A percentile compares a stretch with the other conserved stretches of the same genome.
phyloP scores from a whole-genome alignment of 2,329 filamentous ascomycete species.

The Podosphaera fusca region DNA sequence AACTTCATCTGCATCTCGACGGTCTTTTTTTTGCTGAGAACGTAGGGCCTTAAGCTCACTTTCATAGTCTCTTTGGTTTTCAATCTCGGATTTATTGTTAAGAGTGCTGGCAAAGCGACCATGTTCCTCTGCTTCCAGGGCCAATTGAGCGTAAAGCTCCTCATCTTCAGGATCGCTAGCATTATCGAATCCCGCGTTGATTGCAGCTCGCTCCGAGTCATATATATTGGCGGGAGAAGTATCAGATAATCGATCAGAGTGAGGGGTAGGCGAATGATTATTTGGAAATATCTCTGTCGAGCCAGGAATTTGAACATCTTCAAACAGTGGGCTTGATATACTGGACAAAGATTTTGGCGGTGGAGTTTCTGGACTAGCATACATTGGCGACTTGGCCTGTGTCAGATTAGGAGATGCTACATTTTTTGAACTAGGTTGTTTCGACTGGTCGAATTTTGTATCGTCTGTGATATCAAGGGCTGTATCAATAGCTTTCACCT shows the following conservation, averaged over 20 bases:
- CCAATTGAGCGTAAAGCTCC: conserved; percentile 66
- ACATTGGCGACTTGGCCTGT: not conserved
- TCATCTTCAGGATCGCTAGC: conserved; percentile 82
- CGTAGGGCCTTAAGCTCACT: conserved; percentile 67
- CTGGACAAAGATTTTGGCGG: conserved; percentile 18
- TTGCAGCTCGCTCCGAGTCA: conserved; percentile 7
- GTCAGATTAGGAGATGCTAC: not conserved
- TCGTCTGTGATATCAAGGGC: conserved; percentile 1
- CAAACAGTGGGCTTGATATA: conserved; percentile 20
- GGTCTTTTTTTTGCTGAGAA: conserved; percentile 88
- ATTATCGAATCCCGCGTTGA: conserved; percentile 28
- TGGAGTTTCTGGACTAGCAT: not conserved
- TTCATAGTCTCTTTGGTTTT: conserved; percentile 64
- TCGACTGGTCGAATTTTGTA: not conserved
- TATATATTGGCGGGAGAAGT: conserved; percentile 18
- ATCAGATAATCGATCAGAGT: not conserved
- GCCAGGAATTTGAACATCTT: conserved; percentile 20
- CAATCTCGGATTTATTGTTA: conserved; percentile 46
- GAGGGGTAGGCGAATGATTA: not conserved
- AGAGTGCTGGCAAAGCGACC: conserved; percentile 75
- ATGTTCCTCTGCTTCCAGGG: conserved; percentile 79
- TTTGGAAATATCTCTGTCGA: not conserved
- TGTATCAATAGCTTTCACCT: conserved; percentile 6
- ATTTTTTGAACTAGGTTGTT: not conserved
- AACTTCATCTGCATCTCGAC: conserved; percentile 87